Conservation (phyloP, 257 asterid genomes). For the Solanum habrochaites region DNA sequence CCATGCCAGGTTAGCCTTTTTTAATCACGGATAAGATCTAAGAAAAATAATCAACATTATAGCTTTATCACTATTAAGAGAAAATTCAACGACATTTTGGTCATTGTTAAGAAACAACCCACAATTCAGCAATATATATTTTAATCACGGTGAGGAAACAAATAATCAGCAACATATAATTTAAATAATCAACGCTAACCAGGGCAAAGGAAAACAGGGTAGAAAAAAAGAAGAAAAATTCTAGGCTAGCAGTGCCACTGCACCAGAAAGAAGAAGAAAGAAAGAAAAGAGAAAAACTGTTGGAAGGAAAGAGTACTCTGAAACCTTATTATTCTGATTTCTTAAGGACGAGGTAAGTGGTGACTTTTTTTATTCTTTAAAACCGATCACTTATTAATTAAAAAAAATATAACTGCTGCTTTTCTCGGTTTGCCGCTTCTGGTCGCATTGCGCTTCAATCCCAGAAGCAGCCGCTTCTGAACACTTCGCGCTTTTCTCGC, state of each 20-base stretch:
- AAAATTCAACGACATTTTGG: background rate
- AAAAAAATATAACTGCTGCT: background rate
- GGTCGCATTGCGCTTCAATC: no score
- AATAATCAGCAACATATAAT: no score
- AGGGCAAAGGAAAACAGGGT: background rate
- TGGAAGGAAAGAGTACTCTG: background rate
- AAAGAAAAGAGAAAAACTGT: no score
- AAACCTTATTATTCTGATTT: background rate
- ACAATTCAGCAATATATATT: background rate
- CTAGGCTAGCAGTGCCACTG: background rate
- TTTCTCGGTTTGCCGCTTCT: no score
- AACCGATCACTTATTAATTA: background rate
- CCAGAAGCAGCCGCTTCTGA: no score
- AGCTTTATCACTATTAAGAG: background rate
- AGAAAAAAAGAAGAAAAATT: background rate
- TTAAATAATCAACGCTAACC: background rate
- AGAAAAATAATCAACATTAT: background rate
- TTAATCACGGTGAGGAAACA: background rate
- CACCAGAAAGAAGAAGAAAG: background rate
- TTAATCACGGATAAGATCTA: background rate
- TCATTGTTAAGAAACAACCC: background rate
- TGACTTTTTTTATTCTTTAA: background rate
- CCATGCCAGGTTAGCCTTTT: background rate
- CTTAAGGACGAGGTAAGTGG: background rate
- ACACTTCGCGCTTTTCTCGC: background rate